phyloP scores from a whole-genome alignment of 148 eudicot genomes.

The Rhododendron molle region DNA sequence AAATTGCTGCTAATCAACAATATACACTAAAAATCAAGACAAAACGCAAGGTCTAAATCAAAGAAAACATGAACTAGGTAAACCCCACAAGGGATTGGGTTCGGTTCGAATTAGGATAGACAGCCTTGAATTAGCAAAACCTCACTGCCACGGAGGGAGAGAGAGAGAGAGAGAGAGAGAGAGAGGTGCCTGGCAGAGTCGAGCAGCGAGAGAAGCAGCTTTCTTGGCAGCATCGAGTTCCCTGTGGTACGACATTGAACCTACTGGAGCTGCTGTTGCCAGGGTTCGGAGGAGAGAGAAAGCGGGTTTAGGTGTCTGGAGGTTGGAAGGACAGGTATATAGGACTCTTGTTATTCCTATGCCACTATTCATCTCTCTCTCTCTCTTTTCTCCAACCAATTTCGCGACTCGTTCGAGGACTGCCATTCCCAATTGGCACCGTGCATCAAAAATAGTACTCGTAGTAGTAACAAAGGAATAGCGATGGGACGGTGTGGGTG shows the following conservation, averaged over 20 bases:
- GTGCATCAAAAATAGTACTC: too few relatives aligned
- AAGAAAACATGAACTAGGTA: background rate
- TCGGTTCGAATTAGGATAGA: background rate
- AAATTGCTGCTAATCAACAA: background rate
- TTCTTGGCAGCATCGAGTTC: conserved; percentile 77
- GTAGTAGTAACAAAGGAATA: too few relatives aligned
- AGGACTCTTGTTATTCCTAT: background rate
- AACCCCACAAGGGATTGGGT: background rate
- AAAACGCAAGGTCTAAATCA: background rate
- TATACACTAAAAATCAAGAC: background rate
- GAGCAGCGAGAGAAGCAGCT: conserved; percentile 85
- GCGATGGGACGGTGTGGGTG: too few relatives aligned
- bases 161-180: background rate
- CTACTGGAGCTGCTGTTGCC: background rate
- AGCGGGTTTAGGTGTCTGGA: background rate
- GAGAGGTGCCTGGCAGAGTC: conserved; percentile 63
- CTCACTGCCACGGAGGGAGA: background rate
- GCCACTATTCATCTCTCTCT: background rate
- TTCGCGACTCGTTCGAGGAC: background rate
- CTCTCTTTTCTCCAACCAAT: background rate
- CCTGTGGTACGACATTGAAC: conserved; percentile 32
- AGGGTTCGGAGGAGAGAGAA: background rate
- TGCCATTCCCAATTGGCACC: too few relatives aligned
- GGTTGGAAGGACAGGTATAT: background rate
- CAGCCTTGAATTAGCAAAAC: background rate